phyloP scores from a whole-genome alignment of 225 moss, liverwort and hornwort species.

The Lunularia cruciata region DNA sequence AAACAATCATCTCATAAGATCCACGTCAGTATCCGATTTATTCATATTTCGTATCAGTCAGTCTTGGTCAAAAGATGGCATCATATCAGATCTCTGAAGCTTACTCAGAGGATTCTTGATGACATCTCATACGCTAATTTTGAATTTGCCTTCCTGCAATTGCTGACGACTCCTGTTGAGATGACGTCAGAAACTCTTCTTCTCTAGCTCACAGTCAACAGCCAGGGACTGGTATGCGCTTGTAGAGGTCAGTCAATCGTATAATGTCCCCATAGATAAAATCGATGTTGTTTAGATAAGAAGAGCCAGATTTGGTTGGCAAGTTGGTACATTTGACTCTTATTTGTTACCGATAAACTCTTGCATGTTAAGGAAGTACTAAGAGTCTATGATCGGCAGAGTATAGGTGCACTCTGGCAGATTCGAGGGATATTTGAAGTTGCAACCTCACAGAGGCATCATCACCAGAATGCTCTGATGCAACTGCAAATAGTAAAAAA shows the following conservation, averaged over 20 bases:
- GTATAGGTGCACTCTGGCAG: constrained; percentile 82
- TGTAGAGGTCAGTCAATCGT: constrained; percentile 55
- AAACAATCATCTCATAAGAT: too few species aligned
- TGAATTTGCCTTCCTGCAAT: too few species aligned
- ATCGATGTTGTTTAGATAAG: not conserved
- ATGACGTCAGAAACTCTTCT: constrained; percentile 67
- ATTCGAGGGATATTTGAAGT: constrained; percentile 80
- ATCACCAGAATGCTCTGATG: constrained; percentile 45
- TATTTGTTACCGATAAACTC: too few species aligned
- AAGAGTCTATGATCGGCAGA: constrained; percentile 38
- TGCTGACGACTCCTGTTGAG: not conserved
- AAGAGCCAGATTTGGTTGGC: too few species aligned
- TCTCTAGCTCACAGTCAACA: constrained; percentile 61
- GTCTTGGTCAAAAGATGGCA: too few species aligned
- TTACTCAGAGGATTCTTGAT: too few species aligned
- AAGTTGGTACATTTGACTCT: not conserved
- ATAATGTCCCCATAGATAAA: not conserved
- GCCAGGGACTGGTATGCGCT: constrained; percentile 75
- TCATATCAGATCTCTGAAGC: too few species aligned
- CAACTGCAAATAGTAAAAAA: constrained; percentile 65
- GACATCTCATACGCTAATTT: too few species aligned
- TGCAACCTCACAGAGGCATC: constrained; percentile 65
- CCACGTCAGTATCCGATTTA: too few species aligned
- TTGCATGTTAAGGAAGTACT: too few species aligned
- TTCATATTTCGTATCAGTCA: too few species aligned